These are phyloP conservation scores for Pseudomassariella vexata DNA, from an alignment of 2,329 filamentous ascomycete genomes.

Conservation along the genomic window DNA sequence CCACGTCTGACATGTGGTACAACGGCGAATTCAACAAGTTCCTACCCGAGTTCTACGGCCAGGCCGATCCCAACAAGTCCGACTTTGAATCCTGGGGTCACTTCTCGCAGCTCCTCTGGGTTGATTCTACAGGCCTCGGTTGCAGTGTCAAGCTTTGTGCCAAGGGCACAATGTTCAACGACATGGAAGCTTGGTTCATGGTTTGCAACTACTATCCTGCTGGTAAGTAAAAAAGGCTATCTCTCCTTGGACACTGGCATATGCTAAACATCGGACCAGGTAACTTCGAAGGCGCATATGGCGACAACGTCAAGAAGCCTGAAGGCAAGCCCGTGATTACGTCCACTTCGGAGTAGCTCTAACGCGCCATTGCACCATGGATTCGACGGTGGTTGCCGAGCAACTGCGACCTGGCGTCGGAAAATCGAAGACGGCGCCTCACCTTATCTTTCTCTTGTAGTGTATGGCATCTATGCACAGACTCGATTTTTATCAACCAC, in stretches of 20 bases:
- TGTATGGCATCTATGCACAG: slow-evolving; percentile 7
- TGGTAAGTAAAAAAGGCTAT: slow-evolving; percentile 58
- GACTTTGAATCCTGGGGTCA: slow-evolving; percentile 67
- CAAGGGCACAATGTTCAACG: slow-evolving; percentile 37
- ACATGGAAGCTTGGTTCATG: slow-evolving; percentile 62
- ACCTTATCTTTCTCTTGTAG: slow-evolving; percentile 7
- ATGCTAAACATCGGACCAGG: slow-evolving; percentile 27
- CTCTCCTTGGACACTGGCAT: not conserved
- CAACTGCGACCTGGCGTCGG: slow-evolving; percentile 5
- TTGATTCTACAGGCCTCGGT: slow-evolving; percentile 53
- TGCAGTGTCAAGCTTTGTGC: slow-evolving; percentile 55
- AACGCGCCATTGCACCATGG: not conserved
- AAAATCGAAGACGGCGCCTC: slow-evolving; percentile 3
- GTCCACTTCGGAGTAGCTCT: not conserved
- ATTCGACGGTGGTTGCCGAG: slow-evolving; percentile 6
- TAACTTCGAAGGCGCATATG: slow-evolving; percentile 47
- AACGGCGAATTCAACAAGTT: slow-evolving; percentile 64
- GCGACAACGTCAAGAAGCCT: slow-evolving; percentile 40
- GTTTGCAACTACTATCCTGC: slow-evolving; percentile 82
- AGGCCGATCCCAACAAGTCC: slow-evolving; percentile 51
- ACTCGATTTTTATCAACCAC: slow-evolving; percentile 5
- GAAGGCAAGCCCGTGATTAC: slow-evolving; percentile 24
- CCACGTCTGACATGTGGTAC: slow-evolving; percentile 84
- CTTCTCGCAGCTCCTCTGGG: slow-evolving; percentile 73
- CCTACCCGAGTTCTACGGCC: slow-evolving; percentile 52